Percentiles rank a stretch among this genome's conserved stretches.
Conservation (phyloP, 2,329 filamentous ascomycete genomes). For the Colletotrichum limetticola region DNA sequence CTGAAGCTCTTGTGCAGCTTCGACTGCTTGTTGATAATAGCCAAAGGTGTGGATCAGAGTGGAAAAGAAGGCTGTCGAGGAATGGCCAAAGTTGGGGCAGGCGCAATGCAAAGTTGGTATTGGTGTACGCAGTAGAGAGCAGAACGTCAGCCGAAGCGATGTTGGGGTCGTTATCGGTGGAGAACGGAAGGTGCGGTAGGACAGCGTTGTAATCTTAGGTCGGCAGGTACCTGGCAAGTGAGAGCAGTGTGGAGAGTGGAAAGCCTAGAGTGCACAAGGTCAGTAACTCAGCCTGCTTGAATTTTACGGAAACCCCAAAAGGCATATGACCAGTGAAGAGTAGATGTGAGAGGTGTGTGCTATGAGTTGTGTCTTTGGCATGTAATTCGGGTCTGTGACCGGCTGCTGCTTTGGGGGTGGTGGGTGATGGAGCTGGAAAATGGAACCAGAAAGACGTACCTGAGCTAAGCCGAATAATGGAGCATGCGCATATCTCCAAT, state of each 20-base stretch:
- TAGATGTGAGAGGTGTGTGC: not conserved
- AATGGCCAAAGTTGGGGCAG: not conserved
- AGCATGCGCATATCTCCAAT: conserved; percentile 25
- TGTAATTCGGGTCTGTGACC: not conserved
- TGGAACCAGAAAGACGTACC: conserved; percentile 3
- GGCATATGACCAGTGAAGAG: not conserved
- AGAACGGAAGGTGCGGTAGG: conserved; percentile 15
- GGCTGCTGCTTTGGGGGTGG: conserved; percentile 7
- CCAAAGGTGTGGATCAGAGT: no score
- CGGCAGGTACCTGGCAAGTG: not conserved
- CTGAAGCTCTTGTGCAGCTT: not conserved
- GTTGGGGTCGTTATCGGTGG: conserved; percentile 24
- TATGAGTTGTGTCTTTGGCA: not conserved
- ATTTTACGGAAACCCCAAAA: not conserved
- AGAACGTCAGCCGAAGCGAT: conserved; percentile 23
- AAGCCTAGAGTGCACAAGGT: conserved; percentile 4
- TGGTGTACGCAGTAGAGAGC: conserved; percentile 16
- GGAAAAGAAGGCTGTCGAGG: not conserved
- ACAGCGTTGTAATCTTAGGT: conserved; percentile 8
- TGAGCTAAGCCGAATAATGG: conserved; percentile 18
- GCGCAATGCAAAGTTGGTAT: not conserved
- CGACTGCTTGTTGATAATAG: not conserved
- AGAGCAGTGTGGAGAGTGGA: not conserved
- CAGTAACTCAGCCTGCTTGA: conserved; percentile 2
- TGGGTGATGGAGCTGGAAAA: not conserved